Conservation (phyloP, 495 filamentous ascomycete species). For the Penicillium daleae region DNA sequence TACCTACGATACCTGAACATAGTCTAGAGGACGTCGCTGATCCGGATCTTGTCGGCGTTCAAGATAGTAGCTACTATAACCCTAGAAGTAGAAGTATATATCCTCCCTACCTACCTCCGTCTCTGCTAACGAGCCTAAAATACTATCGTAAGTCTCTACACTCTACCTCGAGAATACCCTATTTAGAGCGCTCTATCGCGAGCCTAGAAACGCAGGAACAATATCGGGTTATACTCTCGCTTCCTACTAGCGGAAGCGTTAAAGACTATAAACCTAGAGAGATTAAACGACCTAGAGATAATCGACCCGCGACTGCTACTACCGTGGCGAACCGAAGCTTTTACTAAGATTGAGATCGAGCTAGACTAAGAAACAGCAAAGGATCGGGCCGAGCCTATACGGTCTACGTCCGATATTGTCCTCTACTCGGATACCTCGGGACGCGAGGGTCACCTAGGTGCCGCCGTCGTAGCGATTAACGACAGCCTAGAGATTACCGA, state of each 20-base stretch:
- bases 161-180: not conserved
- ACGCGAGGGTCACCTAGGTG: conserved; percentile 16
- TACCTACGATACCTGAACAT: conserved; percentile 14
- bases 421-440: conserved; percentile 23
- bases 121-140: not conserved
- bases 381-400: conserved; percentile 17
- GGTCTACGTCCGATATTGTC: conserved; percentile 13
- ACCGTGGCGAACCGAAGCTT: conserved; percentile 26
- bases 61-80: not conserved
- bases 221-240: conserved; percentile 2
- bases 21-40: conserved; percentile 5
- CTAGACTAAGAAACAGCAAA: conserved; percentile 25
- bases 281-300: conserved; percentile 21
- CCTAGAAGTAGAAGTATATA: not conserved
- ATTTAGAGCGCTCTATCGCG: not conserved
- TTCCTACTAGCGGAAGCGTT: conserved; percentile 25
- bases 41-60: conserved; percentile 3
- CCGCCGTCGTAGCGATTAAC: conserved; percentile 15
- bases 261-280: conserved; percentile 18
- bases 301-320: conserved; percentile 6
- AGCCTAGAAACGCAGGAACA: conserved; percentile 5
- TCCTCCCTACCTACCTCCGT: not conserved
- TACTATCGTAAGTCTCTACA: conserved; percentile 6
- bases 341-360: conserved; percentile 29
- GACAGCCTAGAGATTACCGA: conserved; percentile 10